These are phyloP conservation scores for Penicilliopsis zonata DNA, from an alignment of 495 filamentous ascomycete species.

Conservation along the genomic window DNA sequence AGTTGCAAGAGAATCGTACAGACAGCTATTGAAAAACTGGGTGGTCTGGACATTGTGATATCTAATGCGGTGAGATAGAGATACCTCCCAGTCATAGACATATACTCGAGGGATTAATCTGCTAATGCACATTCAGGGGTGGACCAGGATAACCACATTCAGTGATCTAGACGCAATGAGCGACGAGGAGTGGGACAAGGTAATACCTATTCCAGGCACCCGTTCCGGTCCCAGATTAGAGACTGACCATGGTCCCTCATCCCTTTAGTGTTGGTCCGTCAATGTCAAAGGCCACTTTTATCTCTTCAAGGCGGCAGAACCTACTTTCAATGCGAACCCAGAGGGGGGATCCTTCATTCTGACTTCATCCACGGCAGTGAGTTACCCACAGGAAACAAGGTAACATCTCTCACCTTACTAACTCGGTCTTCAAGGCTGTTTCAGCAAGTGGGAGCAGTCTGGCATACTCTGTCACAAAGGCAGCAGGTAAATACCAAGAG, in stretches of 20 bases:
- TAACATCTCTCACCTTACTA: too few species aligned
- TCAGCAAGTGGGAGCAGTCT: constrained; percentile 42
- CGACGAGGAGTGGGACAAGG: constrained; percentile 61
- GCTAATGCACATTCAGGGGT: constrained; percentile 34
- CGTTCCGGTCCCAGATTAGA: not conserved
- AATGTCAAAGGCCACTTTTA: constrained; percentile 58
- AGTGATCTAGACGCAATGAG: constrained; percentile 49
- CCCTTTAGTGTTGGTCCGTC: constrained; percentile 45
- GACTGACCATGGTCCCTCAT: not conserved
- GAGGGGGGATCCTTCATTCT: constrained; percentile 60
- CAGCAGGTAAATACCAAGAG: constrained; percentile 32
- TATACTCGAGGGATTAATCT: not conserved
- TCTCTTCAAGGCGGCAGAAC: constrained; percentile 48
- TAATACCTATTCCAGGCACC: constrained; percentile 9
- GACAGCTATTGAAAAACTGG: constrained; percentile 43
- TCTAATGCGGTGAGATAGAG: constrained; percentile 55
- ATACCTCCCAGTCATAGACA: too few species aligned
- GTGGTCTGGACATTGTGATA: constrained; percentile 58
- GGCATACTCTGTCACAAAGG: constrained; percentile 57
- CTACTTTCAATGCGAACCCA: constrained; percentile 54
- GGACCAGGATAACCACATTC: constrained; percentile 54
- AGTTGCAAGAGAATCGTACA: constrained; percentile 44
- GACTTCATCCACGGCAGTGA: constrained; percentile 51
- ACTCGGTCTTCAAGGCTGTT: too few species aligned
- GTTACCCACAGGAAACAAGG: too few species aligned